A percentile compares a stretch with the other conserved stretches of the same genome.
These are phyloP conservation scores for Coriolopsis trogii DNA, from an alignment of 1,284 basidiomycete genomes.

Conservation along the genomic window DNA sequence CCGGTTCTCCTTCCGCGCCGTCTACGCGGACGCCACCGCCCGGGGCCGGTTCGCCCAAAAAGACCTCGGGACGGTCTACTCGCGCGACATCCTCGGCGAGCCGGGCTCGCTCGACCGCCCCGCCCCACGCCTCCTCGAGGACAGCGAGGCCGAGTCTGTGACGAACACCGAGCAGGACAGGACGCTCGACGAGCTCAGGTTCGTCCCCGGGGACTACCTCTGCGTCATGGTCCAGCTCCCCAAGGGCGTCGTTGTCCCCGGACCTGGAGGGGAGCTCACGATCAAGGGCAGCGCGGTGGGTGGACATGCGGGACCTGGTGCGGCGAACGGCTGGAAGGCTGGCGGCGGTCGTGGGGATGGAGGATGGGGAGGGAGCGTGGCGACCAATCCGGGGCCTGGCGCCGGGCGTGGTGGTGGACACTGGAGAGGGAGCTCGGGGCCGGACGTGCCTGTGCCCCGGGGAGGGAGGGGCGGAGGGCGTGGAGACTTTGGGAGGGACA, in stretches of 20 bases:
- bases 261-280: conserved; percentile 38
- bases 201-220: conserved; percentile 78
- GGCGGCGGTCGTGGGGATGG: conserved; percentile 43
- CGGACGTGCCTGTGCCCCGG: conserved; percentile 40
- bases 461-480: conserved; percentile 46
- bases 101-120: conserved; percentile 59
- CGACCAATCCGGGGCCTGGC: conserved; percentile 30
- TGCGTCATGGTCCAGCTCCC: conserved; percentile 71
- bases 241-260: conserved; percentile 57
- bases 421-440: conserved; percentile 67
- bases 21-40: conserved; percentile 71
- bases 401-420: conserved; percentile 58
- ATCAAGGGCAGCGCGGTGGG: conserved; percentile 53
- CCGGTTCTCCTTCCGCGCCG: conserved; percentile 74
- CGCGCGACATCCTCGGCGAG: conserved; percentile 79
- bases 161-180: conserved; percentile 50
- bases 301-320: conserved; percentile 26
- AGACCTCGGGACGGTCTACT: conserved; percentile 77
- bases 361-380: conserved; percentile 48
- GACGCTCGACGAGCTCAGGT: conserved; percentile 74
- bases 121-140: conserved; percentile 61
- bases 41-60: conserved; percentile 72
- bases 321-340: conserved; percentile 41
- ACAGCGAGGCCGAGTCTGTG: conserved; percentile 41
- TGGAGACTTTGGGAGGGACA: conserved; percentile 33